A percentile compares a stretch with the other conserved stretches of the same genome.
Evolutionary conservation across 2,329 filamentous ascomycete species (phyloP).

Genomic region (Calonectria henricotiae): DNA sequence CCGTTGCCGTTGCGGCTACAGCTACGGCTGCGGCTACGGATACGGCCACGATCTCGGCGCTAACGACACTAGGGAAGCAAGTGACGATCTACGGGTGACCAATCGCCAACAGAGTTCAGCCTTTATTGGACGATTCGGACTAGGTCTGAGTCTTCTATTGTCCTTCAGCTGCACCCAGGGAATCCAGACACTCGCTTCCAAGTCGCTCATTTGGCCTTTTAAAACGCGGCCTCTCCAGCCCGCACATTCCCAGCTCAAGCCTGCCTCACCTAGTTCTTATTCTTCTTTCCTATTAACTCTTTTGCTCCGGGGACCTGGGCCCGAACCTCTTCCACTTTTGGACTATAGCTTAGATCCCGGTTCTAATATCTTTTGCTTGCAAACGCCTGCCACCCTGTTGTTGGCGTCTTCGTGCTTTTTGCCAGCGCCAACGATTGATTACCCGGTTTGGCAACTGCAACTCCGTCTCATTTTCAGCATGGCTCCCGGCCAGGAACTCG

Average conservation of each 20-base stretch:
- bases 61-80: slow-evolving; percentile 12
- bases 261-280: slow-evolving; percentile 3
- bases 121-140: slow-evolving; percentile 11
- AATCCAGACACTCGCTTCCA: not conserved
- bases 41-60: not conserved
- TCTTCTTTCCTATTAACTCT: not conserved
- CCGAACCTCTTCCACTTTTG: not conserved
- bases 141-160: not conserved
- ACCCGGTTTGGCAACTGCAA: slow-evolving; percentile 10
- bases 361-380: not conserved
- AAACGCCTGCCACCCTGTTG: not conserved
- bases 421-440: not conserved
- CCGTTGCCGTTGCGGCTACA: not conserved
- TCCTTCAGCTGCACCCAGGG: not conserved
- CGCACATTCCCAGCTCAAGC: slow-evolving; percentile 7
- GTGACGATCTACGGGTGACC: slow-evolving; percentile 10
- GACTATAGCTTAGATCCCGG: not conserved
- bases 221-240: not conserved
- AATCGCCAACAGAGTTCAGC: slow-evolving; percentile 8
- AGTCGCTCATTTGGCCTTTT: not conserved
- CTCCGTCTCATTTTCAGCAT: slow-evolving; percentile 36
- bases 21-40: not conserved
- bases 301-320: not conserved
- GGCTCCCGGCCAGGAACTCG: slow-evolving; percentile 48
- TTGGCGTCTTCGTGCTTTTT: not conserved